Evolutionary conservation across 2,329 filamentous ascomycete genomes (phyloP), one percentile per base, ranked within the genome.

Genomic region (Alternaria arborescens): DNA sequence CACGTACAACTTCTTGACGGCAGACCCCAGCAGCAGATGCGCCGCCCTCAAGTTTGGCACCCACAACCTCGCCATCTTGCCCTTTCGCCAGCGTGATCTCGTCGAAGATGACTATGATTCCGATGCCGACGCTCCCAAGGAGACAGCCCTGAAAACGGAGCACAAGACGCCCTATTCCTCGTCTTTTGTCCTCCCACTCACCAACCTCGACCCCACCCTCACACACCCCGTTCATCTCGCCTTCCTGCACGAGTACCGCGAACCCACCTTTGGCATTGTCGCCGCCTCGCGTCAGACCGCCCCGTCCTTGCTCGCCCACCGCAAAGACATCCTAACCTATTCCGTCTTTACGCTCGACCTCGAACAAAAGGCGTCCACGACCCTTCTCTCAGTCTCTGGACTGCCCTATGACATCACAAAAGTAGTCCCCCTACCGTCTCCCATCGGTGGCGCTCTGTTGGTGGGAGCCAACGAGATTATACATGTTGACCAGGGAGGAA

Each of bases 301-400:
- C n/a, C 84, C 86, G 56, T 89, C 92, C 3, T 83, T 98, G 54
- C 80, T 89, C 26, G 81, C 86, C 64, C 91, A 93, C 71, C 87
- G 93, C 66, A 95, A 90, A 73, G 95, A 99, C 76, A 88, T 92
- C 69, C 83, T 97, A 48, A 90, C 89, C 18, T 99, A 97, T 81
- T 93, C 93, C 74, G 94, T 99, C 63, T 97, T 97, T 74, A 97
- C 95, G 0, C 84, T 99, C 52, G 95, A 99, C 74, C 84, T 99
- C 48, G 92, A 97, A 71, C 94, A 98, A 77, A 91, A 90, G 70
- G 94, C 94, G 3, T 97, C 94, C 4, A 99, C 95, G 2, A 93
- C 93, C 2, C 91, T 99, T 65, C 85, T 98, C 8, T 95, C 94
- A 0, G 92, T 98, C 48, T 85, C 88, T 22, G 90, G 89, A 41